Percentiles rank a stretch among this genome's conserved stretches.
phyloP scores from a whole-genome alignment of 1,139 yeast species.

The Kurtzmaniella natalensis region DNA sequence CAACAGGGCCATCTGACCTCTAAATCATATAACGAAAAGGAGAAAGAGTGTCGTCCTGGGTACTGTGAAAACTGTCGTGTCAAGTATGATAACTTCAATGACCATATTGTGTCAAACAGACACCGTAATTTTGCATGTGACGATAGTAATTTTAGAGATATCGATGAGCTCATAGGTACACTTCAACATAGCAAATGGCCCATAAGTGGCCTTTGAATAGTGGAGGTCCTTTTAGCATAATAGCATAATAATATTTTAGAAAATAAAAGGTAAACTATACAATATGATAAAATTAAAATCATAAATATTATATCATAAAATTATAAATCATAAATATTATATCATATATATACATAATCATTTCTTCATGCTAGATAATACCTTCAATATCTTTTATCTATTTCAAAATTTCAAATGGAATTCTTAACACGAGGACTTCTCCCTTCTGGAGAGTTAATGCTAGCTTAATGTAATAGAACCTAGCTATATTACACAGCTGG shows the following conservation, averaged over 20 bases:
- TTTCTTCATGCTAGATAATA: too few species aligned
- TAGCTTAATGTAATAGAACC: conserved; percentile 32
- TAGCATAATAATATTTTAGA: too few species aligned
- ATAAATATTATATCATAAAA: too few species aligned
- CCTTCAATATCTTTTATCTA: too few species aligned
- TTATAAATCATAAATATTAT: too few species aligned
- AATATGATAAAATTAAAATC: too few species aligned
- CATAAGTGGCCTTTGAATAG: conserved; percentile 50
- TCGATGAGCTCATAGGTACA: conserved; percentile 62
- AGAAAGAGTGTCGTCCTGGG: conserved; percentile 48
- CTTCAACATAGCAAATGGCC: conserved; percentile 41
- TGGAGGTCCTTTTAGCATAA: conserved; percentile 15
- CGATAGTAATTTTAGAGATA: conserved; percentile 65
- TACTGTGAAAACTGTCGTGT: conserved; percentile 94
- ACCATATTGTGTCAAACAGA: conserved; percentile 64
- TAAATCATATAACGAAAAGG: conserved; percentile 14
- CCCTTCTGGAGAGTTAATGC: conserved; percentile 29
- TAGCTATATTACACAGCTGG: conserved; percentile 31
- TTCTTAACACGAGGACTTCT: conserved; percentile 28
- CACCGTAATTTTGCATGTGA: conserved; percentile 81
- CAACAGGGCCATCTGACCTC: conserved; percentile 9
- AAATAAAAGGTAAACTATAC: too few species aligned
- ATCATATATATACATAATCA: too few species aligned
- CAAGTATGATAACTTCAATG: conserved; percentile 75
- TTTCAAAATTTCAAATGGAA: conserved; percentile 31